Conservation (phyloP, 768 basidiomycete species). For the Tylopilus rubrobrunneus region DNA sequence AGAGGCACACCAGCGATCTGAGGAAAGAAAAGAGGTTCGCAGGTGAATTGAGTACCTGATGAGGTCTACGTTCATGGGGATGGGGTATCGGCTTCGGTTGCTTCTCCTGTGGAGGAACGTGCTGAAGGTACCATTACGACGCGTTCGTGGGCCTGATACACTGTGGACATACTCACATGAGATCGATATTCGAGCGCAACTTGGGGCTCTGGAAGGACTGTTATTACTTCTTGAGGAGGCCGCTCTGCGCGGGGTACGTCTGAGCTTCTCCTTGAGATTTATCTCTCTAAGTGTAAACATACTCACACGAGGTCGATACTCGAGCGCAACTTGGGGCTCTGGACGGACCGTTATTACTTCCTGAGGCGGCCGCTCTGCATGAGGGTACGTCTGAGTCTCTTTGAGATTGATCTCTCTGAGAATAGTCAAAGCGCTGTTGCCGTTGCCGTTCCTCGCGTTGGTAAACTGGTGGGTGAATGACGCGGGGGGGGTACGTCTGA, state of each 20-base stretch:
- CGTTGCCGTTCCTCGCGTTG: no score
- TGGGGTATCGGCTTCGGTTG: slow-evolving; percentile 6
- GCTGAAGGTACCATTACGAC: background rate
- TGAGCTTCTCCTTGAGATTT: slow-evolving; percentile 37
- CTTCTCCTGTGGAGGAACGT: slow-evolving; percentile 14
- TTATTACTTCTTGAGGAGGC: slow-evolving; percentile 9
- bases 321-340: background rate
- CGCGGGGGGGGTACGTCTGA: no score
- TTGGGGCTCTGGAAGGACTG: background rate
- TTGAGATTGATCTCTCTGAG: no score
- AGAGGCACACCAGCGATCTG: background rate
- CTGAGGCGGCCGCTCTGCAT: background rate
- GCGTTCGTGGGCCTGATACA: background rate
- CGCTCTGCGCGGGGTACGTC: background rate
- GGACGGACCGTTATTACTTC: slow-evolving; percentile 2
- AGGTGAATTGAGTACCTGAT: slow-evolving; percentile 12
- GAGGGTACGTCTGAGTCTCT: no score
- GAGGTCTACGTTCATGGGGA: slow-evolving; percentile 14
- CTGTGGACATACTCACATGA: slow-evolving; percentile 11
- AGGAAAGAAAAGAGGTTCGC: background rate
- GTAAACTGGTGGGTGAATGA: no score
- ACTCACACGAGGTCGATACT: slow-evolving; percentile 15
- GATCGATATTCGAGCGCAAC: slow-evolving; percentile 1
- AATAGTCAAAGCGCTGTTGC: no score
- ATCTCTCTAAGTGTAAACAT: background rate